Evolutionary conservation across 2,329 filamentous ascomycete genomes (phyloP).

Genomic region (Cryphonectria nitschkei): DNA sequence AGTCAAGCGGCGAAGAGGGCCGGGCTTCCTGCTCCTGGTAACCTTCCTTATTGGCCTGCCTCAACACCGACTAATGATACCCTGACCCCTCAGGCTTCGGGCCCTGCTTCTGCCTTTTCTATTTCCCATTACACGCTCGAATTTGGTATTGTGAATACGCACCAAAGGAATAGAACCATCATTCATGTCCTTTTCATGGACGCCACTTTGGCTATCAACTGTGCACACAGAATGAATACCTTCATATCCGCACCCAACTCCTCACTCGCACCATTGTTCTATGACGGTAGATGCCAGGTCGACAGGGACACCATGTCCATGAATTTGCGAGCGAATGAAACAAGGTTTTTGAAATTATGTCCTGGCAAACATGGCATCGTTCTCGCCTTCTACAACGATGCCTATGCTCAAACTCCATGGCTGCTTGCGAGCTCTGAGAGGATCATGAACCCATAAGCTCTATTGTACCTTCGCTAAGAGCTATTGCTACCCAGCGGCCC

Average conservation of each 20-base stretch:
- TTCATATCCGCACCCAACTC: too few relatives aligned
- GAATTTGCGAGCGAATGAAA: not conserved
- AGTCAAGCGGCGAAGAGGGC: too few relatives aligned
- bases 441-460: too few relatives aligned
- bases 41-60: too few relatives aligned
- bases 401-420: not conserved
- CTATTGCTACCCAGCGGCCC: not conserved
- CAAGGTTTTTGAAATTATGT: not conserved
- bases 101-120: too few relatives aligned
- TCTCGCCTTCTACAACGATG: not conserved
- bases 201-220: not conserved
- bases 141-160: not conserved
- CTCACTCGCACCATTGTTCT: too few relatives aligned
- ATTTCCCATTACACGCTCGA: not conserved
- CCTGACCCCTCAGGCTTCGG: too few relatives aligned
- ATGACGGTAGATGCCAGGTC: not conserved
- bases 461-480: too few relatives aligned
- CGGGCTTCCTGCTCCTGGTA: too few relatives aligned
- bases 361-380: not conserved
- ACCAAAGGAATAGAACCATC: not conserved
- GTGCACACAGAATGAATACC: not conserved
- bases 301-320: not conserved
- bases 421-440: not conserved
- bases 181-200: not conserved
- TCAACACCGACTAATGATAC: too few relatives aligned